These are phyloP conservation scores for Botrytis pseudocinerea DNA, from an alignment of 2,329 filamentous ascomycete species.

Conservation along the genomic window DNA sequence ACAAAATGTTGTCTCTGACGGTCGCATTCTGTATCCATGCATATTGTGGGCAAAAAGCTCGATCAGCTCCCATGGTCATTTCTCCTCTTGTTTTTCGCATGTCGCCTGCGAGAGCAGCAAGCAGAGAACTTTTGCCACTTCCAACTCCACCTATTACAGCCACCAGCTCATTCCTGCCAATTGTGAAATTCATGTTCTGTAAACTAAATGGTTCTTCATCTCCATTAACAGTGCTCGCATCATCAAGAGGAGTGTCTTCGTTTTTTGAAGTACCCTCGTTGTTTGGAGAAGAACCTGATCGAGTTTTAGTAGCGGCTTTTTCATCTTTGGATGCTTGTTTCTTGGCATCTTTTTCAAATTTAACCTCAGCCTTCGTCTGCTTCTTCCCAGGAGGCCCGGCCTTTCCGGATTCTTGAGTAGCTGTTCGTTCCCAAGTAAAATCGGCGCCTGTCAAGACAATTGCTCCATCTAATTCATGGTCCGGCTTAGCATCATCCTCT, in stretches of 20 bases:
- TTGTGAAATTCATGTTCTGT: slow-evolving; percentile 63
- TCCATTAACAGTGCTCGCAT: slow-evolving; percentile 57
- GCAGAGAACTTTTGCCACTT: slow-evolving; percentile 84
- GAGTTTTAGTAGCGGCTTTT: slow-evolving; percentile 35
- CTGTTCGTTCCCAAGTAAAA: slow-evolving; percentile 84
- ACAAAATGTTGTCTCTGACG: slow-evolving; percentile 84
- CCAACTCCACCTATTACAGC: slow-evolving; percentile 89
- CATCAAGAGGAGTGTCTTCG: slow-evolving; percentile 49
- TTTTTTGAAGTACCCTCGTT: slow-evolving; percentile 46
- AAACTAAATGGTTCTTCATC: slow-evolving; percentile 68
- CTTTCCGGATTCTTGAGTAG: slow-evolving; percentile 54
- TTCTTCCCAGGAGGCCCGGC: slow-evolving; percentile 51
- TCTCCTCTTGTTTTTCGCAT: slow-evolving; percentile 82
- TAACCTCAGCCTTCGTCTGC: slow-evolving; percentile 49
- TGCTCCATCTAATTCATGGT: slow-evolving; percentile 62
- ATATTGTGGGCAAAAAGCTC: slow-evolving; percentile 93
- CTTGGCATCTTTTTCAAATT: slow-evolving; percentile 45
- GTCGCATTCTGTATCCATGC: slow-evolving; percentile 96
- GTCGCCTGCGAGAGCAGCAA: slow-evolving; percentile 87
- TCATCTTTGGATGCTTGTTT: slow-evolving; percentile 47
- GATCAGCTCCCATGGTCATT: slow-evolving; percentile 72
- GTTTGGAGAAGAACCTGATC: slow-evolving; percentile 44
- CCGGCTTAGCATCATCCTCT: slow-evolving; percentile 63
- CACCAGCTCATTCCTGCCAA: slow-evolving; percentile 74
- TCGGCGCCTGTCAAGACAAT: slow-evolving; percentile 70